Percentiles rank a stretch among this genome's conserved stretches.
Conservation (phyloP, 1,284 basidiomycete genomes). For the Apiotrichum laibachii region DNA sequence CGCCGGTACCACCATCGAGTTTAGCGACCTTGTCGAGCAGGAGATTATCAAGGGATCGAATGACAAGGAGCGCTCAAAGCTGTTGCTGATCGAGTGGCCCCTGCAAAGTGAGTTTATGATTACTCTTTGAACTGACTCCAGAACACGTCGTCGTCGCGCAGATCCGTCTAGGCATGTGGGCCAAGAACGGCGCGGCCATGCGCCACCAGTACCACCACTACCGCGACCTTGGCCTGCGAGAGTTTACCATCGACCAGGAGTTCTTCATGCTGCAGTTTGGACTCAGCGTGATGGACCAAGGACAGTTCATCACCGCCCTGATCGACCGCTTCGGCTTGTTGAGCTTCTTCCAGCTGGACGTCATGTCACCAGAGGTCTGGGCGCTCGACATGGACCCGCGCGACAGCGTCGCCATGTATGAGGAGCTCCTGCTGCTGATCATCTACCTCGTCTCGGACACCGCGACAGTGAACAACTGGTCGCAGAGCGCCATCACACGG, state of each 20-base stretch:
- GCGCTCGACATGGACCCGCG: conserved; percentile 33
- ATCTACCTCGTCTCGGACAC: conserved; percentile 84
- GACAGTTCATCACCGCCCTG: conserved; percentile 76
- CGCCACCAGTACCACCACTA: conserved; percentile 96
- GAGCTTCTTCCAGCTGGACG: conserved; percentile 68
- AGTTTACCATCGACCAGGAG: conserved; percentile 96
- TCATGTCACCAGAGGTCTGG: conserved; percentile 32
- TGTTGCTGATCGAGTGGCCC: conserved; percentile 76
- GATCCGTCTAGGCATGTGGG: conserved; percentile 93
- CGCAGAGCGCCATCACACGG: conserved; percentile 65
- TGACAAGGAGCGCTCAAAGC: conserved; percentile 26
- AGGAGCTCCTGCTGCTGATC: conserved; percentile 85
- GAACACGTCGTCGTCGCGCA: conserved; percentile 68
- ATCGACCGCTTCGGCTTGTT: conserved; percentile 84
- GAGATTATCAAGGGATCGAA: conserved; percentile 11
- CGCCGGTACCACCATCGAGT: background rate
- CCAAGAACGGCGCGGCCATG: conserved; percentile 93
- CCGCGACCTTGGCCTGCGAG: conserved; percentile 90
- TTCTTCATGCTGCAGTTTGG: conserved; percentile 86
- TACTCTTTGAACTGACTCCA: conserved; percentile 12
- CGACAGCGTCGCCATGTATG: conserved; percentile 73
- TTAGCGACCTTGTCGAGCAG: conserved; percentile 23
- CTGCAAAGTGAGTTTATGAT: conserved; percentile 64
- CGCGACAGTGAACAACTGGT: conserved; percentile 68
- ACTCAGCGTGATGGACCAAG: conserved; percentile 74